Base-by-base conservation (phyloP, 306 rosid genomes). In the Oxytropis ochrocephala region DNA sequence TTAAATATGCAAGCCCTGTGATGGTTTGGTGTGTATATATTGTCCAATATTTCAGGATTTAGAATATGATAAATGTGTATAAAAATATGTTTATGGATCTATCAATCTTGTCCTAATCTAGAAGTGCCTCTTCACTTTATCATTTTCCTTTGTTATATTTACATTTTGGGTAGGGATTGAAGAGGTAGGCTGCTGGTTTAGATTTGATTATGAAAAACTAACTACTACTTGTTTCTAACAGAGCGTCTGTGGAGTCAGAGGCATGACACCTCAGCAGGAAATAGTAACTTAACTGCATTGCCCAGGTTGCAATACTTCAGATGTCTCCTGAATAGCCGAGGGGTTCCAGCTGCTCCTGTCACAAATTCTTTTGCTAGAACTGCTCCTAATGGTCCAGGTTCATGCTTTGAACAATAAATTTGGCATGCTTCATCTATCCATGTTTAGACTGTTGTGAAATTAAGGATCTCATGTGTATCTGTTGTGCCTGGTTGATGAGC, bases 171-270 rank as follows among this genome's bases (percentile, higher is more conserved):
- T 19, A 14, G 39, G 16, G 32, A 11, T 11, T 33, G 58, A 46
- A 4, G n/a, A 36, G 47, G 30, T 48, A 14, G 17, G 78, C 18
- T 58, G 39, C 12, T 63, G 54, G 7, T 29, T 53, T 53, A 10
- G 61, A 54, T 48, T 30, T 54, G 66, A 73, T 46, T 17, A 60
- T 69, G 64, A 57, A 44, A 73, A 48, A 61, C 54, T 72, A 77
- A 72, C 65, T 16, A 9, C 17, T 44, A 8, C 11, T 58, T 75
- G 43, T 73, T 62, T 64, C 7, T 10, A 39, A 18, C 75, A 90
- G 99, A 91, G 82, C 94, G 96, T 62, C 72, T 94, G 76, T 94
- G 99, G 97, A 89, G 97, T 80, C 73, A 4, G 35, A 88, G 76
- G 70, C 85, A 62, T 33, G 54, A 70, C 13, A 68, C 73, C 9